A percentile compares a stretch with the other conserved stretches of the same genome.
Conservation (phyloP, 805 yeast genomes). For the Lachancea cidri region DNA sequence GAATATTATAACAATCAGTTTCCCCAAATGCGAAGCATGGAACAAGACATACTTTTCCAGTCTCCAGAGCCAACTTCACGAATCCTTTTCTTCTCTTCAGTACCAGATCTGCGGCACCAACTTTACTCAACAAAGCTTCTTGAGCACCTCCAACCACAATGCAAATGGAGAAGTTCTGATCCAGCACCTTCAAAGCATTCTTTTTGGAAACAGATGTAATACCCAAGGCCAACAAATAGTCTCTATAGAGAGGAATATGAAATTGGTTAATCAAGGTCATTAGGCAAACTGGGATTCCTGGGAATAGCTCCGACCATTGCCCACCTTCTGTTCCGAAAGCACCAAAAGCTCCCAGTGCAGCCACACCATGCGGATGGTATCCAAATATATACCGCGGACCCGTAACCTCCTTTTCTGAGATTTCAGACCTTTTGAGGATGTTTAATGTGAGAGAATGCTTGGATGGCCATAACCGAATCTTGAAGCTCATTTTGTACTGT, state of each 20-base stretch:
- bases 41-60: constrained; percentile 73
- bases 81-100: constrained; percentile 81
- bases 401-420: constrained; percentile 32
- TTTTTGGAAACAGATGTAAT: constrained; percentile 75
- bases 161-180: constrained; percentile 67
- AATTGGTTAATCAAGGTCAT: constrained; percentile 83
- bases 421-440: constrained; percentile 7
- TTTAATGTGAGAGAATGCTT: constrained; percentile 11
- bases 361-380: constrained; percentile 95
- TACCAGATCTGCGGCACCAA: constrained; percentile 60
- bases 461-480: constrained; percentile 22
- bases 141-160: constrained; percentile 96
- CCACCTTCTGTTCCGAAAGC: constrained; percentile 80
- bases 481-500: constrained; percentile 10
- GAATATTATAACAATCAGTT: constrained; percentile 53
- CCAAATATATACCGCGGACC: constrained; percentile 86
- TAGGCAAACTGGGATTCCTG: constrained; percentile 76
- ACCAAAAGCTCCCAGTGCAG: constrained; percentile 86
- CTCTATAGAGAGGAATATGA: constrained; percentile 77
- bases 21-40: constrained; percentile 94
- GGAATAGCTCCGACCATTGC: constrained; percentile 60
- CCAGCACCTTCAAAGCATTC: constrained; percentile 62
- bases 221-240: constrained; percentile 76
- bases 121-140: constrained; percentile 67
- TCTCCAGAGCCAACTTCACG: constrained; percentile 74